Conservation (phyloP, 192 early-diverging fungal genomes). For the Paraglomus occultum region DNA sequence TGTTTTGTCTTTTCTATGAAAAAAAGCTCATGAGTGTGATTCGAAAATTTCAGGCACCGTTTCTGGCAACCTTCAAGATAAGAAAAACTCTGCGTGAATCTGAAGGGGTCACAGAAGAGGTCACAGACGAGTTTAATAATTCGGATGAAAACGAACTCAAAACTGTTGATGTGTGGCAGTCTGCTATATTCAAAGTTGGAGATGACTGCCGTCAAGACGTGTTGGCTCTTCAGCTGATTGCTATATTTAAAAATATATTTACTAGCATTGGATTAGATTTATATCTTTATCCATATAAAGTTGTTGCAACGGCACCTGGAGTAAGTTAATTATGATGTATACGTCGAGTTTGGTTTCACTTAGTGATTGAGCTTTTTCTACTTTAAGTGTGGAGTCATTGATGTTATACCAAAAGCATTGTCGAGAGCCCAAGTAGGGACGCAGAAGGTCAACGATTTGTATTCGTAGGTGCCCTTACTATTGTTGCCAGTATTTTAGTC, state of each 20-base stretch:
- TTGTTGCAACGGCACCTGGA: constrained; percentile 96
- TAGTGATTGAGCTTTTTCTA: background rate
- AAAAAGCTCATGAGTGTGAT: no score
- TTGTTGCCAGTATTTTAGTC: background rate
- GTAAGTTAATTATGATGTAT: constrained; percentile 35
- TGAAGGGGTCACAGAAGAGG: constrained; percentile 51
- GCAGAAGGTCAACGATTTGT: constrained; percentile 96
- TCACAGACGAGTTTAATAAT: constrained; percentile 42
- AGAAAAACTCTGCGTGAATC: constrained; percentile 56
- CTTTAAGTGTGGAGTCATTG: constrained; percentile 90
- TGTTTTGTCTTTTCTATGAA: no score
- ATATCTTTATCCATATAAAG: constrained; percentile 95
- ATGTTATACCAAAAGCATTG: constrained; percentile 95
- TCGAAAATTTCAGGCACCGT: constrained; percentile 68
- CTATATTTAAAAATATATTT: constrained; percentile 96
- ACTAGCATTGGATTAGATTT: constrained; percentile 86
- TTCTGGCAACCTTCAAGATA: constrained; percentile 97
- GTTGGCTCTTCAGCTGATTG: constrained; percentile 95
- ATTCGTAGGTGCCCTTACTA: constrained; percentile 49
- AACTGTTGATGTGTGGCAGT: constrained; percentile 65
- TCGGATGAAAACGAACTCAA: constrained; percentile 36
- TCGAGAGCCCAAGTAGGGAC: constrained; percentile 97
- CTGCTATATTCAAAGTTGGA: constrained; percentile 99
- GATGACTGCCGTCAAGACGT: constrained; percentile 99
- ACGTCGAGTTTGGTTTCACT: constrained; percentile 21